Base-by-base conservation (phyloP, 768 basidiomycete genomes). In the Tricholoma matsutake region DNA sequence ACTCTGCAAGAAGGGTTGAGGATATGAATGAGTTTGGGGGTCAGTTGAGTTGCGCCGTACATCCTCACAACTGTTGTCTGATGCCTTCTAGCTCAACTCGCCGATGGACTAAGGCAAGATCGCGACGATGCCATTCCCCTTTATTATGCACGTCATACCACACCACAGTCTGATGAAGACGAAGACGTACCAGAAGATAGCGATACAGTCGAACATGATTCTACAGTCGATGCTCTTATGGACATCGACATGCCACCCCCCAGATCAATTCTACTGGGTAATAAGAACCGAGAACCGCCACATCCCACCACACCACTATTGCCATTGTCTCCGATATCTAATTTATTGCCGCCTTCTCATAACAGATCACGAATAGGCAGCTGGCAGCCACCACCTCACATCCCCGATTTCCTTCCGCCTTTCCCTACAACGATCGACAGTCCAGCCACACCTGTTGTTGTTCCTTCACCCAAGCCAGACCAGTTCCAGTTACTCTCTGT, bases 21-120 rank as follows among this genome's bases (percentile, higher is more conserved):
- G 91, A 92, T 69, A 73, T 93, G 69, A 76, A 80, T 56, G 91
- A 91, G 70, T 81, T 90, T 71, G 86, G 81, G 79, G 84, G 89
- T 87, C 76, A 74, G 81, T 80, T 66, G 43, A 60, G 62, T 65
- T 64, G 68, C 70, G 59, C 55, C 57, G 54, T 59, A 64, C 62
- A 55, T 37, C 54, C 51, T 39, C 41, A 31, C 54, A 54, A 45
- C 39, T 63, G 66, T 69, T 70, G 58, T 73, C 64, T 73, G 60
- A 68, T 59, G 67, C 64, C 73, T 62, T 67, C 54, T 66, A 89
- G 91, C 85, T 9, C 83, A 85, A 71, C 79, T 91, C 14, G 73
- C 69, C 22, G 80, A 86, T 52, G 87, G 86, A 11, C 75, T 87
- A n/a, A 72, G 78, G 52, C 79, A 80, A 39, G 83, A 85, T 61